Percentiles rank a stretch among this genome's conserved stretches.
Evolutionary conservation across 2,329 filamentous ascomycete genomes (phyloP).

Genomic region (Ascochyta pisi): DNA sequence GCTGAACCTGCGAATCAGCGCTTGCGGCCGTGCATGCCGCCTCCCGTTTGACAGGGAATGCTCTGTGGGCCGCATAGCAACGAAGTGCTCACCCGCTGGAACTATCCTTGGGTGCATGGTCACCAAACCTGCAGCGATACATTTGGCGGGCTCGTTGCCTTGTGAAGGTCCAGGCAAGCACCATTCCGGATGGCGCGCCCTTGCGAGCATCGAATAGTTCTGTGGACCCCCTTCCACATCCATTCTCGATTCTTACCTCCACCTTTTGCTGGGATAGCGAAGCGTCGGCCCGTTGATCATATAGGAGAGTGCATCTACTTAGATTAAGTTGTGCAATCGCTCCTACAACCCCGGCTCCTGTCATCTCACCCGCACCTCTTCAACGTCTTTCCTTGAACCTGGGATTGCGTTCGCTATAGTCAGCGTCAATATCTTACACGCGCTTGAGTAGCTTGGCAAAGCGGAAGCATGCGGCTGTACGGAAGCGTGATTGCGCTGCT

Average conservation of each 20-base stretch:
- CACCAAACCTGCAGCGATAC: background rate
- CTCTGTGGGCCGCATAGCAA: constrained; percentile 8
- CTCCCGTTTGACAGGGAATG: constrained; percentile 5
- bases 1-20: constrained; percentile 11
- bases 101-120: constrained; percentile 4
- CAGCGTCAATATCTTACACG: background rate
- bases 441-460: constrained; percentile 12
- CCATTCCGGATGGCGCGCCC: constrained; percentile 16
- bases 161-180: constrained; percentile 22
- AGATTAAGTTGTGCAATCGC: constrained; percentile 25
- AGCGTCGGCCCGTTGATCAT: constrained; percentile 13
- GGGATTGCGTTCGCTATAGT: constrained; percentile 11
- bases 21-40: constrained; percentile 13
- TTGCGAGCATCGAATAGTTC: constrained; percentile 1
- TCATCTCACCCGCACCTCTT: constrained; percentile 13
- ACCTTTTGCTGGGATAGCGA: background rate
- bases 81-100: constrained; percentile 4
- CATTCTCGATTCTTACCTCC: background rate
- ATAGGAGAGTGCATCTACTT: constrained; percentile 13
- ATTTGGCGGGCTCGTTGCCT: constrained; percentile 2
- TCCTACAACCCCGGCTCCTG: constrained; percentile 25
- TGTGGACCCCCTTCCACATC: background rate
- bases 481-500: constrained; percentile 26
- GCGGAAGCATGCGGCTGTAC: constrained; percentile 23
- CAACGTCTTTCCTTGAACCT: constrained; percentile 13